Evolutionary conservation across 164 flowering plant species (phyloP), one percentile per base, ranked within the genome.

Genomic region (Liriodendron chinense): DNA sequence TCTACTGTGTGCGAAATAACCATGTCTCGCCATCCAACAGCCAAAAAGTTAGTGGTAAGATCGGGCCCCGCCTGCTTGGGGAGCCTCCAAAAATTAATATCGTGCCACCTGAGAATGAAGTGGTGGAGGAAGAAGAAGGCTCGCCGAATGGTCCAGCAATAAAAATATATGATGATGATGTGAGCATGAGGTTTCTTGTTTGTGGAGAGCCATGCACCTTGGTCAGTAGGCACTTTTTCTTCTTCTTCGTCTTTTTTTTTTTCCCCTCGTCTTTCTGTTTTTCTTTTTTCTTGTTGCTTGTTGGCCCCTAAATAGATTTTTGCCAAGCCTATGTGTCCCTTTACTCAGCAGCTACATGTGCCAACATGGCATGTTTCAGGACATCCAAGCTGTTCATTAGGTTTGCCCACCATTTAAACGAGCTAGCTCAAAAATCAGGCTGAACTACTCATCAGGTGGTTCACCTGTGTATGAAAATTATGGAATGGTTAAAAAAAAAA

Each of bases 161-260:
- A 83, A 89, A 87, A 78, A 91, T 96, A 77, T 86, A 91, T 83
- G 98, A 96, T 76, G 98, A 96, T 78, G 97, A 91, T 72, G 90
- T 94, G 72, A 89, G 7, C 76, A 69, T 90, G 86, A 89, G 95
- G 76, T 91, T 94, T 89, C 98, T 96, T 82, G 82, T 94, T 50
- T 96, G 99, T 82, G 99, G 99, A 66, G 73, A 76, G 57, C 86
- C 91, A 59, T 85, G 89, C 78, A 74, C 86, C 16, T 78, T 84
- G 93, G 99, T 96, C 76, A 84, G 89, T 81, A 63, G 25, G 53
- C 8, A 25, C 59, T 9, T 53, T 53, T 53, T 53, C 8, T 10
- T 53, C 16, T 12, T 53, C 59, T 7, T 10, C 59, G 0, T 53
- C 16, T 53, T 10, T 16, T 53, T 53, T 48, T 48, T 48, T 34